Evolutionary conservation across 257 asterid species (phyloP), one percentile per base, ranked within the genome.

Genomic region (Leonotis leonurus): DNA sequence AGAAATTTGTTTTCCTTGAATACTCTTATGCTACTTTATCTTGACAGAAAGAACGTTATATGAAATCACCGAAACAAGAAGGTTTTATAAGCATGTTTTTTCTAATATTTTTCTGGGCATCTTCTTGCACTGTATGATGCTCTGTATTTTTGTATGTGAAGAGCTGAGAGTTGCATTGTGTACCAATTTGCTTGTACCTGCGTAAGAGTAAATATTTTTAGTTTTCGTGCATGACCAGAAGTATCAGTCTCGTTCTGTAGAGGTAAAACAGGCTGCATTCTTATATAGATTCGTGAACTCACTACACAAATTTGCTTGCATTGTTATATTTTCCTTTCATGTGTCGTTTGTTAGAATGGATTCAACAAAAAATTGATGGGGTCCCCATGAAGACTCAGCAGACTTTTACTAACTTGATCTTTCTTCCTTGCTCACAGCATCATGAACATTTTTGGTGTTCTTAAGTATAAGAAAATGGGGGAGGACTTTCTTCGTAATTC

Each of bases 391-490:
- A 12, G 25, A 36, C 41, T 13, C 30, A n/a, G 12, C 40, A 8
- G 10, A 26, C 30, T 51, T 56, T 21, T 45, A 70, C 66, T 57
- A 11, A 53, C 64, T 18, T 43, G 36, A 27, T 73, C 40, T 49
- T 69, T 59, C 17, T 71, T 60, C 32, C 66, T 24, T 52, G 40
- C 20, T 30, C 35, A n/a, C n/a, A 91, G 98, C 65, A 78, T 91
- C 74, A 88, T 91, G 96, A 91, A 88, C 84, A 86, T 88, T 58
- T 91, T 88, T 68, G 98, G 98, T 14, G 98, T 91, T 64, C 88
- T 91, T 9, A 91, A 91, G 72, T 91, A 91, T 60, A 91, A 91
- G 95, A 91, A 88, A 77, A 88, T 86, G 98, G 98, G 95, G 57
- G 98, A 91, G 81, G 98, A 91, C 77, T 88, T 83, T 74, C 84